These are phyloP conservation scores for Zalerion maritima DNA, from an alignment of 495 filamentous ascomycete species.

Conservation along the genomic window DNA sequence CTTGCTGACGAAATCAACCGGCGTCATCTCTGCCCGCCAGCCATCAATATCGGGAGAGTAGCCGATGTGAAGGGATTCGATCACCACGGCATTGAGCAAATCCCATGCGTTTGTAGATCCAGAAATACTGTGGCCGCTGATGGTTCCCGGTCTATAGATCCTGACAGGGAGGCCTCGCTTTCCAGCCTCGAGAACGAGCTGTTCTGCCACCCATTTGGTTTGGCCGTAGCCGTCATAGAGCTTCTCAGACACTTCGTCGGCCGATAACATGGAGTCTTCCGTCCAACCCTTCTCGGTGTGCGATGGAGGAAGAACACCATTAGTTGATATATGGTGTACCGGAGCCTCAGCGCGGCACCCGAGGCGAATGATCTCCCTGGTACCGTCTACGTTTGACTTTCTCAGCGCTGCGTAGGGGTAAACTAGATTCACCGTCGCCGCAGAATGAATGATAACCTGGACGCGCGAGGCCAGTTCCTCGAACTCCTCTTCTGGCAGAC, in stretches of 20 bases:
- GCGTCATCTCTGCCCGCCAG: constrained; percentile 60
- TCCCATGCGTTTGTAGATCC: constrained; percentile 56
- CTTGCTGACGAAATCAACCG: constrained; percentile 54
- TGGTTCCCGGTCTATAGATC: constrained; percentile 47
- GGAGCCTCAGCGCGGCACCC: constrained; percentile 45
- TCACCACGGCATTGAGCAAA: constrained; percentile 48
- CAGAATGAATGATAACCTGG: constrained; percentile 50
- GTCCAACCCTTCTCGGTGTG: constrained; percentile 44
- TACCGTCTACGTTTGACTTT: constrained; percentile 43
- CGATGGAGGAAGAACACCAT: constrained; percentile 48
- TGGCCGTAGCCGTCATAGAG: constrained; percentile 48
- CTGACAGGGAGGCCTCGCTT: constrained; percentile 44
- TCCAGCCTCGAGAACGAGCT: constrained; percentile 48
- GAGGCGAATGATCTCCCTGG: constrained; percentile 47
- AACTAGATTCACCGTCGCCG: constrained; percentile 51
- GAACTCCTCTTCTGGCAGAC: constrained; percentile 39
- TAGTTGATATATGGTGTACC: constrained; percentile 56
- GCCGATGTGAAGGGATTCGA: constrained; percentile 50
- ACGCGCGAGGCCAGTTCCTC: constrained; percentile 39
- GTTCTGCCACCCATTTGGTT: constrained; percentile 55
- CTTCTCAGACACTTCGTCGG: constrained; percentile 44
- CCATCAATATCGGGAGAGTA: constrained; percentile 46
- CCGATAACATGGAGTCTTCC: constrained; percentile 40
- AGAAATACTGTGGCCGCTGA: constrained; percentile 47
- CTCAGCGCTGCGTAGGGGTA: constrained; percentile 51